phyloP scores from a whole-genome alignment of 768 basidiomycete species.

The Tulasnella sp. region DNA sequence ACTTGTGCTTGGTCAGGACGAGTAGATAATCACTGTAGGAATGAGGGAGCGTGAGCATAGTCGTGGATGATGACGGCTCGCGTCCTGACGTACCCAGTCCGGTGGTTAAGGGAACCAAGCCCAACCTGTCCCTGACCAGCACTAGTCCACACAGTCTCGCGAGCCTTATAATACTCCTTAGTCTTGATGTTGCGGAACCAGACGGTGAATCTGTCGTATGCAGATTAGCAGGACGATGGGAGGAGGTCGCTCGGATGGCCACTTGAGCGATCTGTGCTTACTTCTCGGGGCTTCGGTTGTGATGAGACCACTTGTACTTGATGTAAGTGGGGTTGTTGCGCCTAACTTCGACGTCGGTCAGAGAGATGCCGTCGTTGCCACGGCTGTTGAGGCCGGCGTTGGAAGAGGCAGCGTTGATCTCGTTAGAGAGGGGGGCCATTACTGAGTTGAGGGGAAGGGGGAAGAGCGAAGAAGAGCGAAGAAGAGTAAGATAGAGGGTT shows the following conservation, averaged over 20 bases:
- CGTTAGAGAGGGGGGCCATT: not conserved
- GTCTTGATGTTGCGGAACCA: not conserved
- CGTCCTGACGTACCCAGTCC: not conserved
- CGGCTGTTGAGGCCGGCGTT: not conserved
- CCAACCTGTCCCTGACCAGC: not conserved
- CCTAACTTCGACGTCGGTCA: not conserved
- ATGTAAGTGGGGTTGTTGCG: not conserved
- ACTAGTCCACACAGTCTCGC: not conserved
- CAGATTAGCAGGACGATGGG: not conserved
- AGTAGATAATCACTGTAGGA: not conserved
- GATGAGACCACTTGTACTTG: not conserved
- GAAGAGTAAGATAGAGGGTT: not conserved
- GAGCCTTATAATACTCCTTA: not conserved
- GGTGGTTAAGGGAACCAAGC: not conserved
- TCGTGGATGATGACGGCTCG: not conserved
- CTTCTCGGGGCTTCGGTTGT: not conserved
- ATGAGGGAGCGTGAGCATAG: not conserved
- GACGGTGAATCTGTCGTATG: not conserved
- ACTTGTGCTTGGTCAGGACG: not conserved
- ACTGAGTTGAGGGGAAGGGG: not conserved
- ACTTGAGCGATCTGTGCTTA: not conserved
- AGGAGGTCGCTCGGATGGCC: not conserved
- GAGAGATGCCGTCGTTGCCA: not conserved
- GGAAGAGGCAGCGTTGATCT: not conserved
- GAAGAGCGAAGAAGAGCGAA: not conserved